Conservation (phyloP, 2,329 filamentous ascomycete genomes). For the Fusarium cicatricum region DNA sequence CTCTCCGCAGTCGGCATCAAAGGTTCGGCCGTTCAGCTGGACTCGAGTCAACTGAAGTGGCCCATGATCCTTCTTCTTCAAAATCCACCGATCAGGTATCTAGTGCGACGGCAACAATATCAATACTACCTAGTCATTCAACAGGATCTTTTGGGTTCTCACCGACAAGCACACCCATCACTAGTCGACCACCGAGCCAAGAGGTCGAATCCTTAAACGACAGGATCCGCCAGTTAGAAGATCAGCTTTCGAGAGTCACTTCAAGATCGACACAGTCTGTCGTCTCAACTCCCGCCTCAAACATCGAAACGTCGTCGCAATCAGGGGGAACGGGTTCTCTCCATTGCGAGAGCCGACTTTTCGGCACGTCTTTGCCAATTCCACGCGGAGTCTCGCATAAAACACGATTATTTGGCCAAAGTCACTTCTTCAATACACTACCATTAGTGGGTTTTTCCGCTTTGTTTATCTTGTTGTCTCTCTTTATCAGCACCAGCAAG, state of each 20-base stretch:
- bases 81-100: conserved; percentile 5
- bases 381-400: conserved; percentile 61
- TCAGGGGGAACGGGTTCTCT: conserved; percentile 55
- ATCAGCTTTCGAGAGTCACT: conserved; percentile 6
- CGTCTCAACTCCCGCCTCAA: conserved; percentile 12
- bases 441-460: conserved; percentile 49
- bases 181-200: conserved; percentile 6
- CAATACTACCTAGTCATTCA: not conserved
- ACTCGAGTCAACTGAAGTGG: not conserved
- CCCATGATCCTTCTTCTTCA: not conserved
- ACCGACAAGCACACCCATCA: conserved; percentile 8
- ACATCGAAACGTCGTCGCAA: conserved; percentile 49
- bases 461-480: not conserved
- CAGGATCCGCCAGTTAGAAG: conserved; percentile 25
- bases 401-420: conserved; percentile 63
- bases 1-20: not conserved
- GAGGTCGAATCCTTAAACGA: conserved; percentile 29
- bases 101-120: not conserved
- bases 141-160: not conserved
- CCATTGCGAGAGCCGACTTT: conserved; percentile 47
- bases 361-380: conserved; percentile 44
- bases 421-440: conserved; percentile 63
- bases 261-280: not conserved
- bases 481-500: not conserved
- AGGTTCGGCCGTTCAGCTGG: not conserved